Base-by-base conservation (phyloP, 176 grass and related monocot genomes). In the Saccharum spontaneum region DNA sequence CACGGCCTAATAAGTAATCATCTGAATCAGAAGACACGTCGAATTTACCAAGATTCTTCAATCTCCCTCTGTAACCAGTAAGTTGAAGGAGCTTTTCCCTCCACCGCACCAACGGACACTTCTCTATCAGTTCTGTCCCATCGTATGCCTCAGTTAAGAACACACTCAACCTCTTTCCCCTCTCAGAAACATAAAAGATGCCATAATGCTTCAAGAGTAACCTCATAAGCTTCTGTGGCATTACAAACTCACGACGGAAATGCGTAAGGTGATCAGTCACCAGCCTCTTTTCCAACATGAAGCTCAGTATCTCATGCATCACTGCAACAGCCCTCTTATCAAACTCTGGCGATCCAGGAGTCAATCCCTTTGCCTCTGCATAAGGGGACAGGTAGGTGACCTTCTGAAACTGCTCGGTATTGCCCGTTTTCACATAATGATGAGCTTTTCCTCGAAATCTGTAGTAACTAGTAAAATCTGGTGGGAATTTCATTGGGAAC, bases 171-270 rank as follows among this genome's bases (percentile, higher is more conserved):
- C 93, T 81, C 85, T 93, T 98, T 55, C 95, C 92, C 83, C 89
- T 86, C 82, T 95, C 95, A 13, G 91, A 98, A 50, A 95, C 91
- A 79, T 98, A 98, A 83, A 98, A 98, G 41, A 97, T 90, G 57
- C 90, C 95, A 79, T 92, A 91, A 79, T 97, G 90, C 82, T 97
- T 94, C 82, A 97, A 77, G 20, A 92, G 84, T 44, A 97, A 64
- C 77, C 94, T 88, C 94, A 92, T 94, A 50, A 97, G 82, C 81
- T 98, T 95, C 75, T 98, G 95, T 10, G 95, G 92, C 95, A 93
- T 95, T 38, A 93, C 89, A 93, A 98, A 93, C 86, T 98, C 95
- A 36, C 85, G 86, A 17, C 91, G 80, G 74, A 98, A 98, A 83
- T 93, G 90, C 0, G 95, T 98, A 48, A 95, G 90, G 45, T 98